Conservation (phyloP, 192 early-diverging fungal genomes). For the Linnemannia exigua region DNA sequence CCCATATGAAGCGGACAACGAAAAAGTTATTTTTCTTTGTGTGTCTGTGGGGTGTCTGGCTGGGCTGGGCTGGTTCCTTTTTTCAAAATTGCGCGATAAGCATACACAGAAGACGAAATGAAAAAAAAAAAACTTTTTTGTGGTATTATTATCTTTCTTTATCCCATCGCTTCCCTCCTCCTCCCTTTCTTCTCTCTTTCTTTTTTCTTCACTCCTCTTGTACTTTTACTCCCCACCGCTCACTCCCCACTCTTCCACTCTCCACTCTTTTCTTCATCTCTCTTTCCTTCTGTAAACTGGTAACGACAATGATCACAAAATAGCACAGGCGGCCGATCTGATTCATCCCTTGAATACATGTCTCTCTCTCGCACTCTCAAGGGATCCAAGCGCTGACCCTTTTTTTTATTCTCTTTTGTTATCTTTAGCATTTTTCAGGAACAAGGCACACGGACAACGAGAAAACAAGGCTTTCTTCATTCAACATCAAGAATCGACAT, state of each 20-base stretch:
- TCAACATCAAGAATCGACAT: too few species aligned
- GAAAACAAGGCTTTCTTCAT: background rate
- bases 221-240: background rate
- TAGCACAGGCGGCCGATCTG: background rate
- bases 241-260: background rate
- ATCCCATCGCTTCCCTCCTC: background rate
- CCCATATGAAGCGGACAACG: background rate
- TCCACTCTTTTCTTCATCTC: background rate
- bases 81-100: background rate
- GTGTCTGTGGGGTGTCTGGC: background rate
- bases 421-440: background rate
- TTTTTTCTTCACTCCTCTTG: background rate
- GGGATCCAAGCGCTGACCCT: background rate
- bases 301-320: background rate
- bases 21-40: background rate
- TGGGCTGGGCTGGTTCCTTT: background rate
- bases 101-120: background rate
- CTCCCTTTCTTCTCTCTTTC: slow-evolving; percentile 10
- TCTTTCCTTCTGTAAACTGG: background rate
- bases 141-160: background rate
- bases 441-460: background rate
- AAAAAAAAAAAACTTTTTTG: slow-evolving; percentile 11
- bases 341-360: background rate
- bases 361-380: background rate
- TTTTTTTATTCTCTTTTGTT: background rate